A percentile compares a stretch with the other conserved stretches of the same genome.
Evolutionary conservation across 2,329 filamentous ascomycete genomes (phyloP).

Genomic region (Zymoseptoria brevis): DNA sequence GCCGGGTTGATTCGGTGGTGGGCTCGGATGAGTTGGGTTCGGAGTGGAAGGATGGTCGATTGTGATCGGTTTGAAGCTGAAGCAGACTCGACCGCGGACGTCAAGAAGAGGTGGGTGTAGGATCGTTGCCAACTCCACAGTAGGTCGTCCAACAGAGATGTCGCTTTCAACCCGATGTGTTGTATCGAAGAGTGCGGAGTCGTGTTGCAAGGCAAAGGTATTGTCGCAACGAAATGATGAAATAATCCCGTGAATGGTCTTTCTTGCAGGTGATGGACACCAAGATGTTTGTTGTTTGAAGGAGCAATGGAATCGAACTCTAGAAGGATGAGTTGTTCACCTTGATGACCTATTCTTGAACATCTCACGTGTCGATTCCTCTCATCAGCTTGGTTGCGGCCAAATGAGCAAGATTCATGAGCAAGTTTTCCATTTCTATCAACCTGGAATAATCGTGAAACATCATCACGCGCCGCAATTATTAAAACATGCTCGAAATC

Average conservation of each 20-base stretch:
- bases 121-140: too few species aligned
- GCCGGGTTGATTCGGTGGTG: neutral
- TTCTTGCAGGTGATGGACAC: neutral
- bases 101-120: too few species aligned
- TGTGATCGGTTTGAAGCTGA: too few species aligned
- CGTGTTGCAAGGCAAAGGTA: too few species aligned
- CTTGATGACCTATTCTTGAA: constrained; percentile 2
- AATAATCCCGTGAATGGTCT: neutral
- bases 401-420: constrained; percentile 12
- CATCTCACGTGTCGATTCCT: neutral
- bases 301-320: neutral
- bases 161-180: neutral
- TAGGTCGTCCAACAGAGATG: neutral
- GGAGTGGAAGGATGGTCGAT: neutral
- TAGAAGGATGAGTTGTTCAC: neutral
- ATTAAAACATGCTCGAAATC: too few species aligned
- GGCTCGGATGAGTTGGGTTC: neutral
- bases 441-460: neutral
- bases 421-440: constrained; percentile 4
- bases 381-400: neutral
- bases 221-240: too few species aligned
- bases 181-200: too few species aligned
- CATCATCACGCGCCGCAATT: neutral
- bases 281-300: constrained; percentile 2
- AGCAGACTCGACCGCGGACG: too few species aligned